phyloP scores from a whole-genome alignment of 1,284 basidiomycete species.

The Bjerkandera adusta region DNA sequence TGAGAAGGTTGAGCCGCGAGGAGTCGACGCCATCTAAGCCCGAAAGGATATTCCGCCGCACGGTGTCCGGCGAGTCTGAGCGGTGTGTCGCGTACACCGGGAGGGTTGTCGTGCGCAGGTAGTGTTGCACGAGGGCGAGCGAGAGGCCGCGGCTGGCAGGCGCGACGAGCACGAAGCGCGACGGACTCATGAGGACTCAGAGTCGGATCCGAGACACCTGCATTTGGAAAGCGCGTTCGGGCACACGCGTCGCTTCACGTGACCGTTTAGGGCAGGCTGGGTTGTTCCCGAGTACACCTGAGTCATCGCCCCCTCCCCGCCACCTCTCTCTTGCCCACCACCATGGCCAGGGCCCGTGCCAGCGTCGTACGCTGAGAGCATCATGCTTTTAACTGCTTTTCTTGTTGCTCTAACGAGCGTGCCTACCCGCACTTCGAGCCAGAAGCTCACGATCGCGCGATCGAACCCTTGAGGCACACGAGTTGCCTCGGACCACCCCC shows the following conservation, averaged over 20 bases:
- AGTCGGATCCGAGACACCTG: too few species aligned
- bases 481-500: too few species aligned
- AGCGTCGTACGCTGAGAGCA: too few species aligned
- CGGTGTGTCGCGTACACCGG: slow-evolving; percentile 59
- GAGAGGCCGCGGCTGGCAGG: slow-evolving; percentile 52
- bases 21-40: slow-evolving; percentile 42
- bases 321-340: not conserved
- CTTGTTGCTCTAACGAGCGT: too few species aligned
- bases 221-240: not conserved
- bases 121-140: slow-evolving; percentile 53
- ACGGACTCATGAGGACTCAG: slow-evolving; percentile 3
- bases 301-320: not conserved
- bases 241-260: not conserved
- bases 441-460: too few species aligned
- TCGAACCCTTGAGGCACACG: too few species aligned
- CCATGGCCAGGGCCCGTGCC: too few species aligned
- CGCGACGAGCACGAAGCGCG: slow-evolving; percentile 45
- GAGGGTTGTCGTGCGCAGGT: slow-evolving; percentile 45
- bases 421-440: too few species aligned
- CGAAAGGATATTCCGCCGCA: slow-evolving; percentile 42
- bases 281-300: not conserved
- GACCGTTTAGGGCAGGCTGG: not conserved
- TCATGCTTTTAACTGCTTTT: too few species aligned
- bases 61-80: slow-evolving; percentile 32
- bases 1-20: slow-evolving; percentile 44